Conservation (phyloP, 2,329 filamentous ascomycete species). For the Neoscytalidium dimidiatum region DNA sequence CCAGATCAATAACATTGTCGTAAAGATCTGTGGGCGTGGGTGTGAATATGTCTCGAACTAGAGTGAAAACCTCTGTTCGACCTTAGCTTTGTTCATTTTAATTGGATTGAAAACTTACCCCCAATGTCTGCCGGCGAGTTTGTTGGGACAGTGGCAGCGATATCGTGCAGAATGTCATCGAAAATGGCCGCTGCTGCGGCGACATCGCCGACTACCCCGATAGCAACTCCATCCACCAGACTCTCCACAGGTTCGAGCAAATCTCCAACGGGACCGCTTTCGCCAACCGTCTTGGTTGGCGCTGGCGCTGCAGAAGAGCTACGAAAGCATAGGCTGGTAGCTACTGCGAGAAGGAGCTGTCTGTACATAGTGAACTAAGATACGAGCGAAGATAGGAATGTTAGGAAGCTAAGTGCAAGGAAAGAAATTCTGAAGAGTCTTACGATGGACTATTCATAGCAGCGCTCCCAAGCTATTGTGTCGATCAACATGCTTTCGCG, state of each 20-base stretch:
- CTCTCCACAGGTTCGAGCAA: not conserved
- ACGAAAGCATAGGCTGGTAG: not conserved
- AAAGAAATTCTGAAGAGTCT: not conserved
- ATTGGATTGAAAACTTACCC: not conserved
- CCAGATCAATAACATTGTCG: not conserved
- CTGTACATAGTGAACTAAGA: not conserved
- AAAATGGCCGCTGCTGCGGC: not conserved
- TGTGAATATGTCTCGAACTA: not conserved
- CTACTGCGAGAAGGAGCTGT: not conserved
- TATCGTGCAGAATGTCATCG: not conserved
- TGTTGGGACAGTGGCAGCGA: not conserved
- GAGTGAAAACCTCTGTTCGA: not conserved
- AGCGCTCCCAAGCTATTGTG: not conserved
- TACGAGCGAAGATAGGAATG: not conserved
- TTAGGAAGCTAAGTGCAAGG: not conserved
- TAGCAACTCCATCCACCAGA: not conserved
- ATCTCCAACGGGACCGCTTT: not conserved
- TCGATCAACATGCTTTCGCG: not conserved
- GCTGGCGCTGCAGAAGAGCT: not conserved
- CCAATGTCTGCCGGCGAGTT: slow-evolving; percentile 1
- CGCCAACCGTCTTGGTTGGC: not conserved
- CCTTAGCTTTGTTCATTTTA: not conserved
- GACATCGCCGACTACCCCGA: not conserved
- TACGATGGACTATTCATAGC: not conserved
- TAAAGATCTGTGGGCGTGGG: not conserved